Base-by-base conservation (phyloP, 2,329 filamentous ascomycete genomes). In the Colletotrichum limetticola region DNA sequence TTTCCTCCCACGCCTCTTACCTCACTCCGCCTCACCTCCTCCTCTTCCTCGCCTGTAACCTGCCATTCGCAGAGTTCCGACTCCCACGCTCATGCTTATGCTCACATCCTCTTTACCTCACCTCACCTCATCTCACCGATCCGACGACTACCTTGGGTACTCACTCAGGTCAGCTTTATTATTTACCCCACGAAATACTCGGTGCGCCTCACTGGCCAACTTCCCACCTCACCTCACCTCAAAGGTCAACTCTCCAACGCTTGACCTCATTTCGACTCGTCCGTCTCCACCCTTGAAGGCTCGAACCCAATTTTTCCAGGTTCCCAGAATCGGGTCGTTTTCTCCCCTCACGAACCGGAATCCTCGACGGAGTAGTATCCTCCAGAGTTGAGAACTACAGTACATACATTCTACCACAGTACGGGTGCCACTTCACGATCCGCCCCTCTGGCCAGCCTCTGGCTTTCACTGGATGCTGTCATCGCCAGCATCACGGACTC, bases 381-480 rank as follows among this genome's bases (percentile, higher is more conserved):
- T 42, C 37, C 5, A 42, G 37, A 42, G 14, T 42, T 16, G 14
- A 42, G 14, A 42, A 35, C 9, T 35, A 35, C 32, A 35, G 14
- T 7, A 42, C 37, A 14, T 16, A 16, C 35, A 42, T 3, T 42
- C 37, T 16, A 19, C 14, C 37, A 42, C 14, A 49, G 7, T 8
- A 49, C 42, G 42, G 16, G 66, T 65, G 66, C 70, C 70, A 69
- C 70, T 64, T 70, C 66, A 60, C 60, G 60, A 72, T 70, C 70
- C 46, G 60, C 70, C 66, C 55, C 46, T 32, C 62, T 26, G 16
- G 26, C 46, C 22, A 46, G 42, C 59, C 52, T 59, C 32, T 49
- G 19, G 22, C n/a, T 65, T 30, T 70, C 59, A 72, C 70, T 72
- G 70, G 70, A 59, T 66, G 32, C 19, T 42, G 60, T 62, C 60